These are phyloP conservation scores for Pseudogymnoascus sp. DNA, from an alignment of 2,329 filamentous ascomycete genomes.

Conservation along the genomic window DNA sequence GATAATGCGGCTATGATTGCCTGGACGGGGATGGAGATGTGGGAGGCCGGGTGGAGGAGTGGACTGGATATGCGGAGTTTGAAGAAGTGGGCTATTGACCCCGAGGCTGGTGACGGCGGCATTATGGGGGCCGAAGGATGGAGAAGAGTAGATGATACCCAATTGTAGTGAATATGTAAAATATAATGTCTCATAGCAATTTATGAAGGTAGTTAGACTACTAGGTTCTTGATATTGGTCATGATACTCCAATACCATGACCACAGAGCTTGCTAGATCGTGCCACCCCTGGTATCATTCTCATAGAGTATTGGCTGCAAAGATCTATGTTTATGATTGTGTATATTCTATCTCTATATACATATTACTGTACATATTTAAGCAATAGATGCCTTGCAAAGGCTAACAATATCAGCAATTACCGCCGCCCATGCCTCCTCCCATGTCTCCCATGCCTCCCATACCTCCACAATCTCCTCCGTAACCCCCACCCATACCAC, in stretches of 20 bases:
- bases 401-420: neutral
- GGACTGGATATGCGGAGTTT: conserved; percentile 51
- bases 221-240: neutral
- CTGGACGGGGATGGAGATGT: conserved; percentile 93
- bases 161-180: conserved; percentile 7
- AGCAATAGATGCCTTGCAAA: neutral
- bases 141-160: conserved; percentile 22
- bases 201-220: neutral
- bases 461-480: neutral
- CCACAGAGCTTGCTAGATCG: neutral
- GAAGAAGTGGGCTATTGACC: conserved; percentile 68
- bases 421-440: neutral
- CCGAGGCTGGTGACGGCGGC: conserved; percentile 49
- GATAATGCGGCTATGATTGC: conserved; percentile 98
- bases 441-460: neutral
- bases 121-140: conserved; percentile 54
- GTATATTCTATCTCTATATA: neutral
- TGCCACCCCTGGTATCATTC: neutral
- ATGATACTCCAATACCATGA: neutral
- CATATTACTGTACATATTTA: neutral
- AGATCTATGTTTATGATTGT: neutral
- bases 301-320: neutral
- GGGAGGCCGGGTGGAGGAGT: conserved; percentile 61
- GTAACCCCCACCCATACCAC: neutral
- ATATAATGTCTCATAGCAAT: neutral